Conservation (phyloP, 192 early-diverging fungal genomes). For the Linnemannia zychae region DNA sequence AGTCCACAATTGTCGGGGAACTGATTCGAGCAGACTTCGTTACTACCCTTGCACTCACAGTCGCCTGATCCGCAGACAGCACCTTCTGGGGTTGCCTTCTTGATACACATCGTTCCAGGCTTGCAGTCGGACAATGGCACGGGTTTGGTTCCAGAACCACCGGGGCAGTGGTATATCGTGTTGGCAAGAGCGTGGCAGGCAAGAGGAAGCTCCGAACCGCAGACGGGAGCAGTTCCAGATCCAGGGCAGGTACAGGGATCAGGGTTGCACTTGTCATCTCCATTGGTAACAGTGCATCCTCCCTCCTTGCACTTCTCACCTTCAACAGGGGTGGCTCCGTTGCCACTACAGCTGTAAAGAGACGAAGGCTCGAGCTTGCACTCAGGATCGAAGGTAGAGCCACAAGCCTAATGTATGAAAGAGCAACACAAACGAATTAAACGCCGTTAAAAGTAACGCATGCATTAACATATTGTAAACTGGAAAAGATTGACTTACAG, state of each 20-base stretch:
- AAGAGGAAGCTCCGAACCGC: background rate
- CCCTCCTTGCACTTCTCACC: constrained; percentile 4
- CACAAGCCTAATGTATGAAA: background rate
- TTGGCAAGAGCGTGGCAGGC: background rate
- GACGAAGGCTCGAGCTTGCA: background rate
- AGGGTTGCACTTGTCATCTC: constrained; percentile 6
- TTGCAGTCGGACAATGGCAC: background rate
- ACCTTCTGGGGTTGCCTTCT: background rate
- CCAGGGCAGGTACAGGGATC: background rate
- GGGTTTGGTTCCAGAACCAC: background rate
- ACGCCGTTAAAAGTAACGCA: background rate
- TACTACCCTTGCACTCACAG: background rate
- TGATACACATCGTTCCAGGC: constrained; percentile 3
- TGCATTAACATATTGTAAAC: background rate
- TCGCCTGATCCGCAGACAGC: background rate
- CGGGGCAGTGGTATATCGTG: constrained; percentile 13
- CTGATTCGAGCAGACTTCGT: background rate
- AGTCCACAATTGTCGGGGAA: constrained; percentile 8
- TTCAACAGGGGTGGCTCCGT: background rate
- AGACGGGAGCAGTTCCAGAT: background rate
- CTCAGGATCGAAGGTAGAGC: constrained; percentile 12
- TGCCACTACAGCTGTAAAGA: background rate
- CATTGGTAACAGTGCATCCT: constrained; percentile 9
- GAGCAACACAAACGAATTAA: too few species aligned
- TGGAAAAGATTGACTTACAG: background rate